Percentiles rank a stretch among this genome's conserved stretches.
phyloP scores from a whole-genome alignment of 768 basidiomycete species.

The Trametes meyenii region DNA sequence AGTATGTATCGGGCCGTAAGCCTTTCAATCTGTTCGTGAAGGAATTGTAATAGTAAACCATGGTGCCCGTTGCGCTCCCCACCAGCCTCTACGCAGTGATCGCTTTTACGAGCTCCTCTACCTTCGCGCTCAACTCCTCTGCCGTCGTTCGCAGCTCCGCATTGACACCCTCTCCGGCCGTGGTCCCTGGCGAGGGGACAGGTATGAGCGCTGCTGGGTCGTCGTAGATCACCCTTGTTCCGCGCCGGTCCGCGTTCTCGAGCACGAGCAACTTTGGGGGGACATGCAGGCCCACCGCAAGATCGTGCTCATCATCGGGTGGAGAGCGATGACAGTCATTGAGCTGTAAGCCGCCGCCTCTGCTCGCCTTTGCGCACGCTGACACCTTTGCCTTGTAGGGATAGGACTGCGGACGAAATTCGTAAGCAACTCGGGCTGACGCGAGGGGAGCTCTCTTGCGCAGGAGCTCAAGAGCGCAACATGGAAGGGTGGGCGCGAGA shows the following conservation, averaged over 20 bases:
- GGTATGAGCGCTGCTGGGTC: conserved; percentile 51
- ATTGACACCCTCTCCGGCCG: conserved; percentile 28
- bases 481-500: conserved; percentile 96
- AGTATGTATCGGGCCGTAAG: too few species aligned
- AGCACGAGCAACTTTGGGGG: conserved; percentile 49
- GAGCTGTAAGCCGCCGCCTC: conserved; percentile 62
- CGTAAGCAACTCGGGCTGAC: conserved; percentile 58
- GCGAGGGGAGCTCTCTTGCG: conserved; percentile 64
- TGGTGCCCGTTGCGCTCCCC: background rate
- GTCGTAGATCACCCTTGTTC: conserved; percentile 49
- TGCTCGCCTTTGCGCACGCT: background rate
- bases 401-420: conserved; percentile 75
- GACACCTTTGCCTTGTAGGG: conserved; percentile 46
- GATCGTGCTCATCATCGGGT: conserved; percentile 79
- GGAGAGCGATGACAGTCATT: conserved; percentile 95
- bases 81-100: background rate
- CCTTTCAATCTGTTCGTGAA: background rate
- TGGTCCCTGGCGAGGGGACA: conserved; percentile 29
- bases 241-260: conserved; percentile 41
- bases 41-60: background rate
- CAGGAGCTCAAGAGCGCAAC: conserved; percentile 95
- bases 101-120: conserved; percentile 44
- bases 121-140: conserved; percentile 44
- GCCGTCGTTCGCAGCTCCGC: conserved; percentile 38
- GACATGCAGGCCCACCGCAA: conserved; percentile 44